Base-by-base conservation (phyloP, 192 early-diverging fungal genomes). In the Pilobolus umbonatus region DNA sequence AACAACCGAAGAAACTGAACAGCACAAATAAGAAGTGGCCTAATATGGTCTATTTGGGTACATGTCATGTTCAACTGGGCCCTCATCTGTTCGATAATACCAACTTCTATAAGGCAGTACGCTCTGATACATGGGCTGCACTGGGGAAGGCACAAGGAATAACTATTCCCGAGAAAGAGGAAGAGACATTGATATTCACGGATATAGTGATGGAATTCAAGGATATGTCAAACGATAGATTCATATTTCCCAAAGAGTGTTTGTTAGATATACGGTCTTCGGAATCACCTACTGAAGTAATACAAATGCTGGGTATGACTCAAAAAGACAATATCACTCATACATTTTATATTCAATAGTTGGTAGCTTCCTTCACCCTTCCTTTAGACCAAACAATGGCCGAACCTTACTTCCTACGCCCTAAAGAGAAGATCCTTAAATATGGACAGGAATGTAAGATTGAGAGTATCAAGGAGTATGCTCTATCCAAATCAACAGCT, bases 171-270 rank as follows among this genome's bases (percentile, higher is more conserved):
- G 55, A 56, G 7, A 14, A 39, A 11, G 17, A 25, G 0, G 17
- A 38, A 5, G 34, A 30, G 6, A 24, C 45, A 21, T 24, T 39
- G 7, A 24, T 46, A 22, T 60, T 58, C 29, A 31, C 30, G 30
- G 75, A 77, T 21, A 59, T 87, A 35, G 72, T 76, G 3, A 66
- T 87, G 48, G 78, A 82, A 55, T 81, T 87, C 68, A 69, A 70
- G 15, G 85, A 87, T 4, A 62, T 66, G 40, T 59, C 73, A 5
- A 65, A 67, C 19, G 72, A 75, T 28, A 66, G 72, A 5, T 80
- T 77, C 40, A 51, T 75, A 24, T 65, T 87, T 35, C 85, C 85
- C 4, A 73, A 74, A 36, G 68, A 80, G n/a, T 67, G 77, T 29
- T 72, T 81, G n/a, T n/a, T n/a, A n/a, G n/a, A n/a, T n/a, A n/a